Percentiles rank a stretch among this genome's conserved stretches.
phyloP scores from a whole-genome alignment of 192 early-diverging fungal genomes.

The Borealophlyctis nickersoniae region DNA sequence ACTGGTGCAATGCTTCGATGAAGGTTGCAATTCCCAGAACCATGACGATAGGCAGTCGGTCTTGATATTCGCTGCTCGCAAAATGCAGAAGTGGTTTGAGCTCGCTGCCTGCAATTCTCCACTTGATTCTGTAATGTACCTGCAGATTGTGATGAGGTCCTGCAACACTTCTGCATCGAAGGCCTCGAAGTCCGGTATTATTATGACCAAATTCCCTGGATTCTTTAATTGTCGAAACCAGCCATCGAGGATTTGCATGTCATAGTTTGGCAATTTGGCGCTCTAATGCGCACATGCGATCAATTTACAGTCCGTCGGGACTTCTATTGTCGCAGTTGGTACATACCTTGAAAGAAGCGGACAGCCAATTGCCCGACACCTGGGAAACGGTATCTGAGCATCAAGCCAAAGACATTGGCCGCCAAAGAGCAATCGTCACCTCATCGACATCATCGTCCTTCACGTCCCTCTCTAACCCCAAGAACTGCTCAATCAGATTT shows the following conservation, averaged over 20 bases:
- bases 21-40: constrained; percentile 87
- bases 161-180: constrained; percentile 70
- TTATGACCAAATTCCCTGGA: constrained; percentile 57
- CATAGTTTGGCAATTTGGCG: constrained; percentile 49
- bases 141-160: constrained; percentile 71
- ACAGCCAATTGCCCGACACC: too few relatives aligned
- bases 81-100: too few relatives aligned
- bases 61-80: constrained; percentile 61
- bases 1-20: constrained; percentile 76
- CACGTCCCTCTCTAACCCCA: constrained; percentile 31
- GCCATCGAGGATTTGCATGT: constrained; percentile 62
- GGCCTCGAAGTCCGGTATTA: constrained; percentile 85
- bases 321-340: not conserved
- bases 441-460: constrained; percentile 24
- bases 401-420: too few relatives aligned
- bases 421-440: too few relatives aligned
- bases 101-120: not conserved
- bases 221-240: constrained; percentile 55
- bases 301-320: not conserved
- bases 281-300: not conserved
- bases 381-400: too few relatives aligned
- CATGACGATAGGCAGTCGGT: constrained; percentile 71
- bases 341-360: too few relatives aligned
- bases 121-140: constrained; percentile 30
- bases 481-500: constrained; percentile 68